phyloP scores from a whole-genome alignment of 257 asterid genomes.

The Solanum rostratum region DNA sequence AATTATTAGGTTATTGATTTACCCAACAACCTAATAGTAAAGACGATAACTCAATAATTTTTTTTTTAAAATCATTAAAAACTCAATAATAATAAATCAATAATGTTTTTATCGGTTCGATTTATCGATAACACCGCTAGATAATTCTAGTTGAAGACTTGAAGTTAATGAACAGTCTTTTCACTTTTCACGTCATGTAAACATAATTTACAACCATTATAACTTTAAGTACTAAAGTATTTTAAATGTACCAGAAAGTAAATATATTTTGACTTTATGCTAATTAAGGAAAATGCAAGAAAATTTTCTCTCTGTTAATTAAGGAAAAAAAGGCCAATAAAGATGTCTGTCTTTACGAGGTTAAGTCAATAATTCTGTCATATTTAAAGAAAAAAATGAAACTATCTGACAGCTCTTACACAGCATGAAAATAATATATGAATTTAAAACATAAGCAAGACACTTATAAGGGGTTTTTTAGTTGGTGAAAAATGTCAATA shows the following conservation, averaged over 20 bases:
- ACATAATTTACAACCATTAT: background rate
- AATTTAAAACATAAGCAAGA: background rate
- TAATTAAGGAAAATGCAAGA: background rate
- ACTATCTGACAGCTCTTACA: background rate
- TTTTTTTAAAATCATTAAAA: too few relatives aligned
- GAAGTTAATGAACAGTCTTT: background rate
- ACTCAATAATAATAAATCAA: too few relatives aligned
- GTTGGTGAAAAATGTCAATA: background rate
- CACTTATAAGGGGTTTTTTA: background rate
- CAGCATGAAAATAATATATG: background rate
- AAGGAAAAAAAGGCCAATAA: background rate
- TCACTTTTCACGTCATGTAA: background rate
- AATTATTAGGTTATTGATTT: too few relatives aligned
- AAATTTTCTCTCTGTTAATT: background rate
- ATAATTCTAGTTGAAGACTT: too few relatives aligned
- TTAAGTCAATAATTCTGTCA: background rate
- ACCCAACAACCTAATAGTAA: too few relatives aligned
- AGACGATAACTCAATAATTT: too few relatives aligned
- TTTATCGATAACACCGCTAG: too few relatives aligned
- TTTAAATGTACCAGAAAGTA: background rate
- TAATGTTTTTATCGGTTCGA: too few relatives aligned
- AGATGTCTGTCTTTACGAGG: background rate
- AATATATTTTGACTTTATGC: background rate
- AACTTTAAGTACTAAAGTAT: background rate
- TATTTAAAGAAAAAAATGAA: background rate